Conservation (phyloP, 2,329 filamentous ascomycete genomes). For the Lasiodiplodia citricola region DNA sequence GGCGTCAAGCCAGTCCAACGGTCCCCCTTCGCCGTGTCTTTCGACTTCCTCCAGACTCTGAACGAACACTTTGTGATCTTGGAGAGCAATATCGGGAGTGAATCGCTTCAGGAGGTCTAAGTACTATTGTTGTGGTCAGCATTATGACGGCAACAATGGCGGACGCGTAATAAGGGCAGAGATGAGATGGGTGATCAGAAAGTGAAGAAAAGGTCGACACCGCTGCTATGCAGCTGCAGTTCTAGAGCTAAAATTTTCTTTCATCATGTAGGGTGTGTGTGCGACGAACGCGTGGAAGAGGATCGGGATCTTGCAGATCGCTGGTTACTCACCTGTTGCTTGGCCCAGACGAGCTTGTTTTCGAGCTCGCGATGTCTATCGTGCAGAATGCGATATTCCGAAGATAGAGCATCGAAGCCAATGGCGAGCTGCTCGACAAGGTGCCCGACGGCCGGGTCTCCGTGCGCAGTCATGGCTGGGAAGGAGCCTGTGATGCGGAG, state of each 20-base stretch:
- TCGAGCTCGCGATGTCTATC: conserved; percentile 52
- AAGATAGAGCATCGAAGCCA: conserved; percentile 54
- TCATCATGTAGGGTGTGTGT: conserved; percentile 47
- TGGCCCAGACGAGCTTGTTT: conserved; percentile 53
- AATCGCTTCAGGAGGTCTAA: conserved; percentile 48
- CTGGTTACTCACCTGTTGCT: conserved; percentile 52
- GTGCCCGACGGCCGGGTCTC: conserved; percentile 33
- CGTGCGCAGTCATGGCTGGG: conserved; percentile 25
- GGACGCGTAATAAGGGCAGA: conserved; percentile 19
- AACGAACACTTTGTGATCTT: conserved; percentile 47
- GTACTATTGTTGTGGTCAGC: conserved; percentile 36
- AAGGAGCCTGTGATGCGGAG: neutral
- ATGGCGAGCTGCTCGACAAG: conserved; percentile 50
- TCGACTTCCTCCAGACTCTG: conserved; percentile 45
- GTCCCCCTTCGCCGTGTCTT: conserved; percentile 30
- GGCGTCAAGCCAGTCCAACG: conserved; percentile 41
- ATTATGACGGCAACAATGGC: conserved; percentile 2
- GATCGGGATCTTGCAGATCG: neutral
- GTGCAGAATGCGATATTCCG: conserved; percentile 54
- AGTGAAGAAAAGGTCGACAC: conserved; percentile 46
- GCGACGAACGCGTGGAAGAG: neutral
- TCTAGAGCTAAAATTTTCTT: conserved; percentile 56
- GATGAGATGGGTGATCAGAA: conserved; percentile 41
- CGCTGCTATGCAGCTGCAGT: conserved; percentile 53
- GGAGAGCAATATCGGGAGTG: conserved; percentile 41